These are phyloP conservation scores for Amaranthus palmeri DNA, from an alignment of 148 eudicot genomes.

Conservation along the genomic window DNA sequence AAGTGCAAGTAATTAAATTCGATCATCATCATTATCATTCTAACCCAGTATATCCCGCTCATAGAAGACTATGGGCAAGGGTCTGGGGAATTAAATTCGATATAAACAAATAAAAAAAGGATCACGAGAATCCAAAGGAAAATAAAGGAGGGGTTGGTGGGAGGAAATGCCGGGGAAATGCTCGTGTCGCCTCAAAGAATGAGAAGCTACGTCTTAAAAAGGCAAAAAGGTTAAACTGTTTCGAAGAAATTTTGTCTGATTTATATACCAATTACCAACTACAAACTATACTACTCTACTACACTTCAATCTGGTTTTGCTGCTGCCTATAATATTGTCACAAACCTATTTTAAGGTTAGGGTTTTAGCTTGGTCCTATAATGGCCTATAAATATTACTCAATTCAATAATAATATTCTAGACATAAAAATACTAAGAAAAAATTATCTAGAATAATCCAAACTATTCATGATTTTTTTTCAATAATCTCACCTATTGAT, in stretches of 20 bases:
- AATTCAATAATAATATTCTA: too few species aligned
- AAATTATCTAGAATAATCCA: too few species aligned
- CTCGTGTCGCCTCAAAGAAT: constrained; percentile 31
- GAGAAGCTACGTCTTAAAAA: background rate
- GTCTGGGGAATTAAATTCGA: background rate
- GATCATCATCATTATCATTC: too few species aligned
- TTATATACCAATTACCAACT: background rate
- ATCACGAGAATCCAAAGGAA: constrained; percentile 10
- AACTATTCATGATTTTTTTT: too few species aligned
- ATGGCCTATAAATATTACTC: too few species aligned
- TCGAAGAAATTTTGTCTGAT: constrained; percentile 17
- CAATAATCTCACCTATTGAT: too few species aligned
- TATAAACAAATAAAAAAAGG: background rate
- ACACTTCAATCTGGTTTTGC: background rate
- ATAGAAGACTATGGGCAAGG: too few species aligned
- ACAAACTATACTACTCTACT: background rate
- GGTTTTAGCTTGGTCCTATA: constrained; percentile 2
- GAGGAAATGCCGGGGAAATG: constrained; percentile 34
- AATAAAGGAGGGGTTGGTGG: constrained; percentile 16
- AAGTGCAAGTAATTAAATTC: too few species aligned
- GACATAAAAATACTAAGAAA: too few species aligned
- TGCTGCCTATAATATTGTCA: background rate
- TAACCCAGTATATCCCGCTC: too few species aligned
- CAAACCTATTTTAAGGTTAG: constrained; percentile 23
- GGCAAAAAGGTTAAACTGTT: constrained; percentile 10